Conservation (phyloP, 1,284 basidiomycete genomes). For the Athelia sp. region DNA sequence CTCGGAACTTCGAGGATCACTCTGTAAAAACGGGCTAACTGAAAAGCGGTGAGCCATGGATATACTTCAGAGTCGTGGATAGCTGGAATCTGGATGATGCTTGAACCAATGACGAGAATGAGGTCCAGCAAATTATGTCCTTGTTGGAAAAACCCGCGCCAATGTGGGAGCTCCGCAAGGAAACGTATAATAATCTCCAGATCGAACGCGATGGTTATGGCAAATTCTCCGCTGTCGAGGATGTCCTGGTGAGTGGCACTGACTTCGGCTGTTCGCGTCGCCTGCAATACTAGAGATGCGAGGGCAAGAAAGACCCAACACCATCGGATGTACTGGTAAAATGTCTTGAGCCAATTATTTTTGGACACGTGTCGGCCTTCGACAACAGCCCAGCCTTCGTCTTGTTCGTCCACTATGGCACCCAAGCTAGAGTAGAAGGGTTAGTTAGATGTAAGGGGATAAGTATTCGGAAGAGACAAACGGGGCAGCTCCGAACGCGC, state of each 20-base stretch:
- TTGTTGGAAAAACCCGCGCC: conserved; percentile 73
- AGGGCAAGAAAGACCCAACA: conserved; percentile 80
- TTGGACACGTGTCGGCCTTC: conserved; percentile 36
- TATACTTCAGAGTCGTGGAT: conserved; percentile 69
- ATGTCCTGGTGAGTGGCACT: conserved; percentile 39
- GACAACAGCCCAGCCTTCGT: conserved; percentile 57
- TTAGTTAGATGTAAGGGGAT: background rate
- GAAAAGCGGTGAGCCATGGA: conserved; percentile 90
- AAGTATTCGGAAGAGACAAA: conserved; percentile 22
- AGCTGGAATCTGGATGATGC: conserved; percentile 82
- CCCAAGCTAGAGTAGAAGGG: conserved; percentile 30
- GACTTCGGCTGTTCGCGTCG: conserved; percentile 62
- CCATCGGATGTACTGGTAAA: conserved; percentile 62
- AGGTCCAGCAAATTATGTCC: conserved; percentile 78
- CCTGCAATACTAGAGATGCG: conserved; percentile 73
- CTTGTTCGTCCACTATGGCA: conserved; percentile 44
- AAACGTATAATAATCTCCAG: conserved; percentile 84
- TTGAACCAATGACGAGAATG: conserved; percentile 75
- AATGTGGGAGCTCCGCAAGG: conserved; percentile 73
- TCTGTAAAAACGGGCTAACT: conserved; percentile 87
- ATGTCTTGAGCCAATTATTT: conserved; percentile 44
- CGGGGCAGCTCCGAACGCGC: conserved; percentile 87
- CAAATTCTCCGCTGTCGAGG: conserved; percentile 69
- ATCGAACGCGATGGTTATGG: conserved; percentile 83
- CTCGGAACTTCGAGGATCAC: conserved; percentile 88